A percentile compares a stretch with the other conserved stretches of the same genome.
Evolutionary conservation across 2,329 filamentous ascomycete species (phyloP).

Genomic region (Onygena corvina): DNA sequence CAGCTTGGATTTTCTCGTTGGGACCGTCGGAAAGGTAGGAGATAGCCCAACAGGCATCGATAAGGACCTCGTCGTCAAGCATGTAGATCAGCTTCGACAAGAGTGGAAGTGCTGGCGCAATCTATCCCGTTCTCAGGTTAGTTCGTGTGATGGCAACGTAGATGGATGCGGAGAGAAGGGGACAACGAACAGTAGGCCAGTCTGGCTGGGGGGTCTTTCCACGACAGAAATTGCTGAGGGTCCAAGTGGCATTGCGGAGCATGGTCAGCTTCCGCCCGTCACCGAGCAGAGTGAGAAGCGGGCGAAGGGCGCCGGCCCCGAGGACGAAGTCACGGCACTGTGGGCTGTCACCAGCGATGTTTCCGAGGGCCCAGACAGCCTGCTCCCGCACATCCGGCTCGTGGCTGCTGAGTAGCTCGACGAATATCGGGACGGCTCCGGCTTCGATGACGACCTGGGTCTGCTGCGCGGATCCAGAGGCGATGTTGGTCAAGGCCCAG

Average conservation of each 20-base stretch:
- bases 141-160: too few relatives aligned
- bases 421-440: constrained; percentile 94
- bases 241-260: constrained; percentile 98
- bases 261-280: constrained; percentile 99
- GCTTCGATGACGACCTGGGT: constrained; percentile 98
- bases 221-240: constrained; percentile 98
- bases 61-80: constrained; percentile 92
- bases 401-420: constrained; percentile 86
- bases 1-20: constrained; percentile 98
- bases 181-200: constrained; percentile 74
- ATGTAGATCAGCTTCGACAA: constrained; percentile 97
- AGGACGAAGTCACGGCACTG: constrained; percentile 95
- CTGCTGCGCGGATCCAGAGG: constrained; percentile 89
- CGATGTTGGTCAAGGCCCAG: constrained; percentile 98
- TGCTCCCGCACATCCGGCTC: constrained; percentile 97
- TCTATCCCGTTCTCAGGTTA: too few relatives aligned
- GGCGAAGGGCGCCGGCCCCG: constrained; percentile 77
- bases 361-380: constrained; percentile 95
- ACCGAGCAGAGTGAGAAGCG: constrained; percentile 75
- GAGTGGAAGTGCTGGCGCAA: constrained; percentile 85
- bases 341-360: constrained; percentile 97
- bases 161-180: too few relatives aligned
- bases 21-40: constrained; percentile 95
- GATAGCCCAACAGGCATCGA: constrained; percentile 99
- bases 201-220: constrained; percentile 98